A percentile compares a stretch with the other conserved stretches of the same genome.
These are phyloP conservation scores for Metschnikowia sp. DNA, from an alignment of 805 yeast genomes.

Conservation along the genomic window DNA sequence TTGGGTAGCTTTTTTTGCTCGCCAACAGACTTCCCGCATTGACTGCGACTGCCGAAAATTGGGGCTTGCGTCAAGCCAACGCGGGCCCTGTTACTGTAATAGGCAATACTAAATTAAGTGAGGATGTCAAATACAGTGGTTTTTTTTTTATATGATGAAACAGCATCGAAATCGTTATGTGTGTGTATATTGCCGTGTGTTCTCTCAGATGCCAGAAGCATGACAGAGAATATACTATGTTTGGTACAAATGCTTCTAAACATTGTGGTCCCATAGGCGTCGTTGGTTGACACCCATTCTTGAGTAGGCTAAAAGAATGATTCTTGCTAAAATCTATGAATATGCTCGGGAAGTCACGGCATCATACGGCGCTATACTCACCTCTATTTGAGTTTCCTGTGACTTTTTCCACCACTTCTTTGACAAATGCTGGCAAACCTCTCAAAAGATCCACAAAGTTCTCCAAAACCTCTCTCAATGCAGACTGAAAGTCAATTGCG, in stretches of 20 bases:
- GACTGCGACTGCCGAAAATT: constrained; percentile 7
- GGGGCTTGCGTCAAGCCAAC: background rate
- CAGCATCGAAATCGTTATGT: too few species aligned
- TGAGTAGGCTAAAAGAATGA: too few species aligned
- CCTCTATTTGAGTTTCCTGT: constrained; percentile 67
- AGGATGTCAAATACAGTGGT: background rate
- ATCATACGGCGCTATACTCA: constrained; percentile 86
- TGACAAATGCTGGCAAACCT: constrained; percentile 61
- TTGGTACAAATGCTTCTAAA: too few species aligned
- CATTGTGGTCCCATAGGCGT: too few species aligned
- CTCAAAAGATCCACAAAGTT: constrained; percentile 54
- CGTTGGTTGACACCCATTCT: too few species aligned
- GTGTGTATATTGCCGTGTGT: too few species aligned
- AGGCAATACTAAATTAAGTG: background rate
- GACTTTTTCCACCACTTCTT: constrained; percentile 65
- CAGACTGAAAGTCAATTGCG: constrained; percentile 65
- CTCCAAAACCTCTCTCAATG: constrained; percentile 70
- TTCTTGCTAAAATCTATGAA: too few species aligned
- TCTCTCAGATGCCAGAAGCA: too few species aligned
- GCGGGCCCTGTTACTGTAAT: background rate
- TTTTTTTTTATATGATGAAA: background rate
- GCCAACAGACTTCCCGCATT: constrained; percentile 3
- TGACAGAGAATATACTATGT: too few species aligned
- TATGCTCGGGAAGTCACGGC: too few species aligned
- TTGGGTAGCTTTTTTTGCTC: background rate